A percentile compares a stretch with the other conserved stretches of the same genome.
phyloP scores from a whole-genome alignment of 805 yeast species.

The Saccharomycopsis fodiens region DNA sequence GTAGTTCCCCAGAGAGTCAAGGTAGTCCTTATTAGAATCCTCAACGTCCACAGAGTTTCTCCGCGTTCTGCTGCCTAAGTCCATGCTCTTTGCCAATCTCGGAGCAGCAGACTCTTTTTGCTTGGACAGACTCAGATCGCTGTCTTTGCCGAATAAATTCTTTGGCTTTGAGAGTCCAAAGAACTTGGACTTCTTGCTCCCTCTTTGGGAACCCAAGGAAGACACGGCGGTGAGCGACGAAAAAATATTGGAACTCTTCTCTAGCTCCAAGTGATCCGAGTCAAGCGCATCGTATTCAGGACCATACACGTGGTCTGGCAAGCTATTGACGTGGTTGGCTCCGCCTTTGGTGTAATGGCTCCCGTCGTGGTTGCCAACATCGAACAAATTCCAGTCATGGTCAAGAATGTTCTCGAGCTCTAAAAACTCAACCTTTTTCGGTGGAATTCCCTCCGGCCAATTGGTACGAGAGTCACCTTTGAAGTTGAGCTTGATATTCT shows the following conservation, averaged over 20 bases:
- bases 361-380: constrained; percentile 30
- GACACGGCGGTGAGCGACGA: constrained; percentile 27
- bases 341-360: constrained; percentile 29
- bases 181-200: constrained; percentile 8
- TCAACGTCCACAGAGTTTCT: constrained; percentile 1
- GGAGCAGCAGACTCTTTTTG: neutral
- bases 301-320: constrained; percentile 10
- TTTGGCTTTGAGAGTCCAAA: constrained; percentile 11
- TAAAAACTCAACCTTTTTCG: constrained; percentile 57
- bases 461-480: constrained; percentile 73
- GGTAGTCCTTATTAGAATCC: constrained; percentile 3
- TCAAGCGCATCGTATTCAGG: constrained; percentile 14
- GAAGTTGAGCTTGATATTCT: constrained; percentile 51
- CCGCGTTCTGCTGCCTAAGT: neutral
- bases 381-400: constrained; percentile 90
- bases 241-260: constrained; percentile 14
- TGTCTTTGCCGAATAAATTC: neutral
- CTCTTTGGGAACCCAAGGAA: constrained; percentile 13
- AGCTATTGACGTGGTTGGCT: constrained; percentile 30
- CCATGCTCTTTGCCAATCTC: neutral
- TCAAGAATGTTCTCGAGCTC: constrained; percentile 62
- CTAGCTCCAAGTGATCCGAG: constrained; percentile 24
- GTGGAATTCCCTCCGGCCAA: constrained; percentile 99
- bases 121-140: neutral
- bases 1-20: constrained; percentile 25